A percentile compares a stretch with the other conserved stretches of the same genome.
These are phyloP conservation scores for Starmera pachycereana DNA, from an alignment of 805 yeast species.

Conservation along the genomic window DNA sequence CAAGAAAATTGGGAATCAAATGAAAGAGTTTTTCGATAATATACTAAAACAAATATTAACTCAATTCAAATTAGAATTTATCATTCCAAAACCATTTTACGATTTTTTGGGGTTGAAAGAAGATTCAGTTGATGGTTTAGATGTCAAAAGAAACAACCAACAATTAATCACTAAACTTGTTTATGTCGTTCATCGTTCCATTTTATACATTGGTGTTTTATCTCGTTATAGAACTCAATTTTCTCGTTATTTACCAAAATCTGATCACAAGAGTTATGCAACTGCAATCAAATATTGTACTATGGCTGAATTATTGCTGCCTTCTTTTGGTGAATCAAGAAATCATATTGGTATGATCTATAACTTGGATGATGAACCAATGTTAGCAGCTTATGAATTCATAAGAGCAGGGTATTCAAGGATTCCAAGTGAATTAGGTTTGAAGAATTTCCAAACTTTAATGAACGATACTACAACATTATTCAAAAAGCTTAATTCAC, in stretches of 20 bases:
- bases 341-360: constrained; percentile 49
- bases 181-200: constrained; percentile 36
- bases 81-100: constrained; percentile 12
- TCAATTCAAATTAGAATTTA: constrained; percentile 24
- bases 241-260: constrained; percentile 21
- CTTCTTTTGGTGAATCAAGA: constrained; percentile 60
- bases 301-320: constrained; percentile 45
- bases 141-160: constrained; percentile 4
- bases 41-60: constrained; percentile 31
- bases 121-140: constrained; percentile 4
- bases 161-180: constrained; percentile 19
- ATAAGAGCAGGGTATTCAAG: constrained; percentile 34
- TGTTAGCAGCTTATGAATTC: constrained; percentile 31
- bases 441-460: constrained; percentile 24
- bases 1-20: constrained; percentile 36
- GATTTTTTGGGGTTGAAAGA: constrained; percentile 4
- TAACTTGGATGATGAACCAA: constrained; percentile 22
- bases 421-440: constrained; percentile 28
- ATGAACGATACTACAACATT: constrained; percentile 23
- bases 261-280: constrained; percentile 29
- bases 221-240: constrained; percentile 42
- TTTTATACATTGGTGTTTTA: constrained; percentile 46
- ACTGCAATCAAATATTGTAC: constrained; percentile 38
- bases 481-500: constrained; percentile 18
- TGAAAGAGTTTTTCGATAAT: constrained; percentile 35